These are phyloP conservation scores for Aotearoamyces nothofagi DNA, from an alignment of 2,329 filamentous ascomycete genomes.

Conservation along the genomic window DNA sequence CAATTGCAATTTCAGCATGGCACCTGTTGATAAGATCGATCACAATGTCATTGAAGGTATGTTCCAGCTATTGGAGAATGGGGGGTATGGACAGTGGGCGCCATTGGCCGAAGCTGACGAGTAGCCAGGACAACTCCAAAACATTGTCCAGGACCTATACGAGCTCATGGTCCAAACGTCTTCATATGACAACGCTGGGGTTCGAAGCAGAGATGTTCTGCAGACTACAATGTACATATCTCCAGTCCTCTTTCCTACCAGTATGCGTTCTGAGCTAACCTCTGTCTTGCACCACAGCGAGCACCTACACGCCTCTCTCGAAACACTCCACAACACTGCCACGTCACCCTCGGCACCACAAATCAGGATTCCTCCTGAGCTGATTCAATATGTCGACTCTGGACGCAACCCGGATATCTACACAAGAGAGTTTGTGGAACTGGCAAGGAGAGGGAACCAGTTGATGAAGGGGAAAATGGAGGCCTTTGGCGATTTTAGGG, in stretches of 20 bases:
- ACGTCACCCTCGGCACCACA: constrained; percentile 20
- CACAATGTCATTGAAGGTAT: constrained; percentile 23
- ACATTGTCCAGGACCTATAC: constrained; percentile 48
- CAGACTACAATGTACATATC: constrained; percentile 33
- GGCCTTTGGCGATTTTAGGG: constrained; percentile 45
- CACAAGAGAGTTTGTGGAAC: constrained; percentile 59
- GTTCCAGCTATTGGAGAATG: constrained; percentile 1
- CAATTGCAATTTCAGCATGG: constrained; percentile 18
- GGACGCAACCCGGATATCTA: constrained; percentile 62
- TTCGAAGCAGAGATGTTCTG: constrained; percentile 34
- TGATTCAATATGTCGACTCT: constrained; percentile 54
- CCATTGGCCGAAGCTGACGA: not conserved
- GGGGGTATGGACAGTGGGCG: not conserved
- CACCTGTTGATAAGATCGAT: constrained; percentile 19
- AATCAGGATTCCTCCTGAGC: constrained; percentile 41
- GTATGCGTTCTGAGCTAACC: too few species aligned
- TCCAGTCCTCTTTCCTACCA: too few species aligned
- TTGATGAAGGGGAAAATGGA: constrained; percentile 47
- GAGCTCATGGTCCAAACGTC: constrained; percentile 47
- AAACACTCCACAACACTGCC: constrained; percentile 25
- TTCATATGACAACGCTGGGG: constrained; percentile 41
- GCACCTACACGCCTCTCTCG: constrained; percentile 25
- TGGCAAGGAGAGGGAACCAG: constrained; percentile 50
- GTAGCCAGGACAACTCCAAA: constrained; percentile 37
- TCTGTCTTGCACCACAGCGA: constrained; percentile 25